Evolutionary conservation across 352 stramenopile species (phyloP), one percentile per base, ranked within the genome.

Genomic region (Pythium folliculosum): DNA sequence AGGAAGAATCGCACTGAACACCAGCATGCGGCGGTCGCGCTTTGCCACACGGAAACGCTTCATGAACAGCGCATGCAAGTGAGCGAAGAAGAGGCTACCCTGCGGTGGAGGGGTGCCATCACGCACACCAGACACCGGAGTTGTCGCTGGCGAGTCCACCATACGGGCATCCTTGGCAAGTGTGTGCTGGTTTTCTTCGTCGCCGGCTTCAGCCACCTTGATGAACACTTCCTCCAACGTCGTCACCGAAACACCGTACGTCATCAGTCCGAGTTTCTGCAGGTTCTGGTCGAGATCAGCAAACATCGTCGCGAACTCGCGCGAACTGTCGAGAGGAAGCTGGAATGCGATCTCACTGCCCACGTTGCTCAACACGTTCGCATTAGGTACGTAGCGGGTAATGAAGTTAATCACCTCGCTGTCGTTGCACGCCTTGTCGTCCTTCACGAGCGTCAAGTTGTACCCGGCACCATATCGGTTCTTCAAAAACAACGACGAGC

Each of bases 171-270:
- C 56, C 43, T 83, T 85, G 21, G 70, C 59, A 19, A 85, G 60
- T 16, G 72, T 87, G 60, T 83, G 76, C 55, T 85, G 77, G 21
- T 88, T 58, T 7, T 79, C 57, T 60, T 85, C 79, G 44, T 81
- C 79, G 12, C 66, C 63, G 4, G 65, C 70, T 50, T 93, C 85
- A 0, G 89, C 89, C 8, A 96, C 86, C 60, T 95, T 96, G 71
- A 97, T 90, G 72, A 97, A 97, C 12, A 97, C 90, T 71, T 96
- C 87, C 57, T 97, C 90, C 27, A 97, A 60, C 12, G 89, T 95
- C 19, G 90, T 96, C 25, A 99, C 97, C 38, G 92, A 97, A 45
- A 94, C 87, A 54, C 81, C 83, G 57, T 90, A 94, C 10, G 76
- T 81, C 0, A 77, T 52, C 21, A 85, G 40, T 7, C 67, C 65